Conservation (phyloP, 2,329 filamentous ascomycete genomes). For the Clonostachys byssicola region DNA sequence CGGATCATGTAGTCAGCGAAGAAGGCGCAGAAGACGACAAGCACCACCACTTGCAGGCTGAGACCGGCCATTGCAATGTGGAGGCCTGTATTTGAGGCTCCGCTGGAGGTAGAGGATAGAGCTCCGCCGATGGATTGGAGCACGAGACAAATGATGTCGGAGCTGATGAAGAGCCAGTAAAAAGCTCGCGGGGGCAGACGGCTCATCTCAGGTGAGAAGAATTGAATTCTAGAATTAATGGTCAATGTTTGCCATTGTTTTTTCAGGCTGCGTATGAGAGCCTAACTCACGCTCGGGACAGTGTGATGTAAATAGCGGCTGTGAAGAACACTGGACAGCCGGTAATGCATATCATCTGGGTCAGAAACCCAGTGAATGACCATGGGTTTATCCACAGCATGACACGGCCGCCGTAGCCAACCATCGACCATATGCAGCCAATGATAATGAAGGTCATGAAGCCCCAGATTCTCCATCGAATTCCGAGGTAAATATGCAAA, state of each 20-base stretch:
- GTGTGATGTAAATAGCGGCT: conserved; percentile 30
- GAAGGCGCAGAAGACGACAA: conserved; percentile 43
- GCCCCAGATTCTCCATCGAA: conserved; percentile 29
- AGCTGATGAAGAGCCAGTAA: conserved; percentile 33
- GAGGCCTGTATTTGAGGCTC: conserved; percentile 21
- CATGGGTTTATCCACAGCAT: conserved; percentile 53
- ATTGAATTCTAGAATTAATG: conserved; percentile 14
- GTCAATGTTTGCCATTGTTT: conserved; percentile 14
- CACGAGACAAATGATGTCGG: conserved; percentile 44
- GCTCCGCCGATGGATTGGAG: conserved; percentile 48
- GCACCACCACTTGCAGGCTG: conserved; percentile 50
- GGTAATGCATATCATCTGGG: conserved; percentile 50
- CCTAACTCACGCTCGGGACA: conserved; percentile 44
- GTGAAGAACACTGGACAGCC: conserved; percentile 25
- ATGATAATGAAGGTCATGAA: conserved; percentile 39
- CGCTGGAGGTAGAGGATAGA: conserved; percentile 20
- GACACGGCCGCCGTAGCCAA: conserved; percentile 25
- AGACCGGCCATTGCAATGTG: conserved; percentile 42
- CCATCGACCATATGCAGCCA: neutral
- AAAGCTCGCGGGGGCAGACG: conserved; percentile 16
- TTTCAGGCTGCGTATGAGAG: conserved; percentile 26
- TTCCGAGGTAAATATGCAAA: conserved; percentile 27
- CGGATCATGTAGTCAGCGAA: conserved; percentile 42
- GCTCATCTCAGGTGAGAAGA: conserved; percentile 10
- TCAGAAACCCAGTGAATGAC: conserved; percentile 51